Evolutionary conservation across 2,329 filamentous ascomycete genomes (phyloP), one percentile per base, ranked within the genome.

Genomic region (Fusarium albosuccineum): DNA sequence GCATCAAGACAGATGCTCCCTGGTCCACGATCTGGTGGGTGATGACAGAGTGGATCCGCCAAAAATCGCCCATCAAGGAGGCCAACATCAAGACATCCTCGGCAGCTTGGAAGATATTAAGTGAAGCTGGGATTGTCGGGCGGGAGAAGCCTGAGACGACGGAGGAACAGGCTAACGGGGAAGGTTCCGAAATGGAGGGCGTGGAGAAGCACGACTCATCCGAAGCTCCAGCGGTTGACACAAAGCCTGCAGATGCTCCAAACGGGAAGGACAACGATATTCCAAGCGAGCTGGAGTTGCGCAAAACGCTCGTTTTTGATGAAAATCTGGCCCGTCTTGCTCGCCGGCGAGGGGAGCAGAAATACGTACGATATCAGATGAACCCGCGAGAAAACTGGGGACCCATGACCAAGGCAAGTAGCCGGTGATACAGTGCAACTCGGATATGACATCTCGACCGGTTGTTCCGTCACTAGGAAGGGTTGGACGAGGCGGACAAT

Each of bases 301-400:
- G 88, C 40, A 86, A 94, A 59, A 87, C 90, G 4, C 73, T 83
- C 13, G 75, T 82, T 1, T 98, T 99, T 76, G 90, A 98, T 76
- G 92, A 96, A 77, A 77, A 83, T 36, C 84, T 97, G 11, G 94
- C 93, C 77, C 77, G 83, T 56, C 83, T 97, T 11, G 95, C 57
- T 10, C 68, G 94, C 1, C 90, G 85, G 70, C 90, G 93, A 62
- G 86, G 83, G 65, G 86, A 87, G 61, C 90, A 87, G 76, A 91
- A 90, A 67, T 84, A 97, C 45, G 89, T 97, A 55, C 85, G 95
- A 66, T 99, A 97, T 78, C 96, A 97, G 81, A 81, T 90, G 63
- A 98, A 98, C 76, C 96, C 96, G 45, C 85, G 91, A 62, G 90
- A 93, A 74, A 96, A 98, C 77, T 99, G 96, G 96, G 96, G 96